Conservation (phyloP, 2,329 filamentous ascomycete species). For the Fusarium sp. region DNA sequence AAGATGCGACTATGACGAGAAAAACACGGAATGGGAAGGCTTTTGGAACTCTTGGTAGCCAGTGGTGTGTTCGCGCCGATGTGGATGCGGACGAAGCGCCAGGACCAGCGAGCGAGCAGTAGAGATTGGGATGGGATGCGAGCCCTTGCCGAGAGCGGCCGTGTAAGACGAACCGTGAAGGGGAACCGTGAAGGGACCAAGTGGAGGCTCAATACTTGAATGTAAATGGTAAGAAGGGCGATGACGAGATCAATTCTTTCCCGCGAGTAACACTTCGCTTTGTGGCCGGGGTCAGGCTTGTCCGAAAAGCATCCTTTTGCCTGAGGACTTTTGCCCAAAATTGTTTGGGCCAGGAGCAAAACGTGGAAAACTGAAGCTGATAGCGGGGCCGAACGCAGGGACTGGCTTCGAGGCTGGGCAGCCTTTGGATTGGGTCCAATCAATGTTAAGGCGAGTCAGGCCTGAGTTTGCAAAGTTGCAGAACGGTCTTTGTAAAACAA, state of each 20-base stretch:
- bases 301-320: conserved; percentile 34
- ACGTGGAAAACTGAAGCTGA: conserved; percentile 39
- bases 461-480: conserved; percentile 38
- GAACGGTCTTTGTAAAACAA: conserved; percentile 13
- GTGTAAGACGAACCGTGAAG: conserved; percentile 36
- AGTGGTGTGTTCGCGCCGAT: conserved; percentile 45
- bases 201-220: conserved; percentile 35
- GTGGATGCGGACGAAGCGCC: conserved; percentile 42
- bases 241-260: conserved; percentile 50
- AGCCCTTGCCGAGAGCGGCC: conserved; percentile 49
- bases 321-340: conserved; percentile 33
- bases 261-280: conserved; percentile 40
- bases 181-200: conserved; percentile 29
- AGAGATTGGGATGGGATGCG: conserved; percentile 33
- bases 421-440: conserved; percentile 40
- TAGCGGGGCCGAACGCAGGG: conserved; percentile 47
- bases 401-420: conserved; percentile 41
- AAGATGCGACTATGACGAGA: conserved; percentile 50
- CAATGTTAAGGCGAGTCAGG: conserved; percentile 46
- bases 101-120: conserved; percentile 29
- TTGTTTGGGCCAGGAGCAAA: conserved; percentile 29
- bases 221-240: conserved; percentile 33
- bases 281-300: conserved; percentile 48
- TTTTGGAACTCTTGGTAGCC: conserved; percentile 41
- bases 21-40: conserved; percentile 49